Percentiles rank a stretch among this genome's conserved stretches.
Evolutionary conservation across 2,329 filamentous ascomycete genomes (phyloP).

Genomic region (Colletotrichum sidae): DNA sequence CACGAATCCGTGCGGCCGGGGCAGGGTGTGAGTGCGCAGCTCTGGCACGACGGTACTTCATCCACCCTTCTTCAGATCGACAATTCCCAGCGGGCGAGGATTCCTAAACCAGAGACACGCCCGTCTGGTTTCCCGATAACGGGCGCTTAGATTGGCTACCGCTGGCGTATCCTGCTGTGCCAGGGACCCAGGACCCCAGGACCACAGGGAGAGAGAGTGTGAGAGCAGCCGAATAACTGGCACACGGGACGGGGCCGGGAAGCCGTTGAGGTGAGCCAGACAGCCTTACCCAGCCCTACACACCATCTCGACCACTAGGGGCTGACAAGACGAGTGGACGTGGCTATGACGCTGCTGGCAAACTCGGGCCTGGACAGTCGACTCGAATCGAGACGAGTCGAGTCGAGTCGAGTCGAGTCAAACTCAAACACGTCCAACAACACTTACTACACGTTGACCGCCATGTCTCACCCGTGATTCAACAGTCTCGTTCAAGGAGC

Average conservation of each 20-base stretch:
- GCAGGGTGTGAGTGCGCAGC: not conserved
- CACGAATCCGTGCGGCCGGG: not conserved
- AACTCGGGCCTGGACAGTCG: too few relatives aligned
- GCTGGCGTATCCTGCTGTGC: not conserved
- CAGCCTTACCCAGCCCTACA: slow-evolving; percentile 26
- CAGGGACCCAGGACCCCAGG: not conserved
- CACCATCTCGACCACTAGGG: not conserved
- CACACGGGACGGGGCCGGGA: slow-evolving; percentile 9
- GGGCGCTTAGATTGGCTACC: slow-evolving; percentile 5
- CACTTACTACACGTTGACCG: too few relatives aligned
- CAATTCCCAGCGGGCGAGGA: slow-evolving; percentile 1
- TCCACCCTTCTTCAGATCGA: slow-evolving; percentile 11
- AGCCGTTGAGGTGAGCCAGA: slow-evolving; percentile 7
- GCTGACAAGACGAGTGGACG: too few relatives aligned
- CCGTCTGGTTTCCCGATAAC: not conserved
- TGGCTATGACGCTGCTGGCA: too few relatives aligned
- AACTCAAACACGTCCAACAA: too few relatives aligned
- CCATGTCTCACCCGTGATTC: too few relatives aligned
- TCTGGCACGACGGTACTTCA: not conserved
- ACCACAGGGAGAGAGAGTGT: not conserved
- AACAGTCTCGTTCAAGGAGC: too few relatives aligned
- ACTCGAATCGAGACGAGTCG: too few relatives aligned
- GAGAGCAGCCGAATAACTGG: slow-evolving; percentile 3
- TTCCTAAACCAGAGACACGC: not conserved
- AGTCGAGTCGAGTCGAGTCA: too few relatives aligned